Conservation (phyloP, 1,139 yeast species). For the Blastobotrys aristatus region DNA sequence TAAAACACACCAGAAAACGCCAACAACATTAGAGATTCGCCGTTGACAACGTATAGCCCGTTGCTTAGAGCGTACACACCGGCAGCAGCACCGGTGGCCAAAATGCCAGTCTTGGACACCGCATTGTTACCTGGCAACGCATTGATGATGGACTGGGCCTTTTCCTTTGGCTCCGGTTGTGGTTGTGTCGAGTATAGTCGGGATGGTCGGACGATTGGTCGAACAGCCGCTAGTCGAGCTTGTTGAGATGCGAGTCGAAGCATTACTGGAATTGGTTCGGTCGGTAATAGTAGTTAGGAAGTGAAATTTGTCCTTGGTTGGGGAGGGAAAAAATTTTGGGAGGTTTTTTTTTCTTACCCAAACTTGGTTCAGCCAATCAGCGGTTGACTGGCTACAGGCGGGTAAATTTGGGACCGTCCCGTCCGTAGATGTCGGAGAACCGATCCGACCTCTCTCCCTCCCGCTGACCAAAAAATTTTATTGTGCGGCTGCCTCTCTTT, state of each 20-base stretch:
- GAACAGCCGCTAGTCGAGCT: slow-evolving; percentile 20
- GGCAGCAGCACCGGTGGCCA: slow-evolving; percentile 94
- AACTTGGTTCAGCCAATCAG: no score
- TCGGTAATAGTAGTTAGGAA: background rate
- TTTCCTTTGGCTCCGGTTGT: slow-evolving; percentile 71
- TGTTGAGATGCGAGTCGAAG: slow-evolving; percentile 29
- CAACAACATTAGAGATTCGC: slow-evolving; percentile 80
- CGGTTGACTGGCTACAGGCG: no score
- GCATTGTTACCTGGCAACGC: slow-evolving; percentile 90
- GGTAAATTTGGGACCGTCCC: slow-evolving; percentile 1
- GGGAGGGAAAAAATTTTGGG: slow-evolving; percentile 1
- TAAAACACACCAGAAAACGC: slow-evolving; percentile 75
- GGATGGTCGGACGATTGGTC: slow-evolving; percentile 23
- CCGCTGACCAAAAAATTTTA: background rate
- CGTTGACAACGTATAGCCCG: slow-evolving; percentile 88
- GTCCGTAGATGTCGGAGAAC: background rate
- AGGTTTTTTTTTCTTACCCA: background rate
- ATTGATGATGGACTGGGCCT: slow-evolving; percentile 84
- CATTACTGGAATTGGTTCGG: slow-evolving; percentile 14
- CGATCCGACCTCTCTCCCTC: background rate
- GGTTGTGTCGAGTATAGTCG: slow-evolving; percentile 34
- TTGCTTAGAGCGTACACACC: slow-evolving; percentile 90
- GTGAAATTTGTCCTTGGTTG: background rate
- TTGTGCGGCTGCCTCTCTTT: background rate
- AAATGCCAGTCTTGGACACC: slow-evolving; percentile 87